Evolutionary conservation across 2,329 filamentous ascomycete genomes (phyloP).

Genomic region (Teratosphaeria pseudoeucalypti): DNA sequence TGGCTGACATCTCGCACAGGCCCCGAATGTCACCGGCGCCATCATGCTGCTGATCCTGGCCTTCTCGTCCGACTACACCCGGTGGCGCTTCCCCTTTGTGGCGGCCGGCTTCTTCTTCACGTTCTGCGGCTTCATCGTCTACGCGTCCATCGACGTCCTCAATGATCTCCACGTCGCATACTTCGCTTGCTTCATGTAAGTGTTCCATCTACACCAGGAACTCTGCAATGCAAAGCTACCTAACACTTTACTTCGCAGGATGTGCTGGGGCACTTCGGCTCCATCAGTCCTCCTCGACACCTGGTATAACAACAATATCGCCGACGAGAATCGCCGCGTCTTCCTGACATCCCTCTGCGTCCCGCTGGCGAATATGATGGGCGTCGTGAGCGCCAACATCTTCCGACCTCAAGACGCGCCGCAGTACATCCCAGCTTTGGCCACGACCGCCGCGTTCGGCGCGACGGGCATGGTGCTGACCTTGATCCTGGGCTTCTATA

Average conservation of each 20-base stretch:
- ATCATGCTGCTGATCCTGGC: conserved; percentile 62
- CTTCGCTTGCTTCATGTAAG: conserved; percentile 65
- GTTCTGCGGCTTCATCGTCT: conserved; percentile 70
- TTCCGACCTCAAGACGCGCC: conserved; percentile 55
- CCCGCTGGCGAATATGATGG: conserved; percentile 67
- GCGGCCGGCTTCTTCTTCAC: conserved; percentile 63
- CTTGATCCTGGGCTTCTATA: conserved; percentile 48
- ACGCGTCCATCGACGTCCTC: conserved; percentile 56
- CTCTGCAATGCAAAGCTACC: not conserved
- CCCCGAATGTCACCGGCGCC: conserved; percentile 66
- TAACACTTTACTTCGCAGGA: not conserved
- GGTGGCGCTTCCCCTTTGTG: conserved; percentile 65
- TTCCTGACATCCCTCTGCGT: conserved; percentile 62
- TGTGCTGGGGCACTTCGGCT: conserved; percentile 51
- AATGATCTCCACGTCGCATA: conserved; percentile 56
- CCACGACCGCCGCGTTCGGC: conserved; percentile 55
- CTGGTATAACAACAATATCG: conserved; percentile 72
- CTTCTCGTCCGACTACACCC: conserved; percentile 56
- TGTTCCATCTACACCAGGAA: not conserved
- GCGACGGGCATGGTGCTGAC: conserved; percentile 48
- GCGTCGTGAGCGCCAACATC: conserved; percentile 58
- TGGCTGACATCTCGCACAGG: conserved; percentile 21
- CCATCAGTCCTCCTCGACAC: conserved; percentile 56
- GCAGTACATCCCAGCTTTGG: conserved; percentile 56
- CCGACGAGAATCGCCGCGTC: conserved; percentile 62